Evolutionary conservation across 2,329 filamentous ascomycete species (phyloP), one percentile per base, ranked within the genome.

Genomic region (Beauveria varroae): DNA sequence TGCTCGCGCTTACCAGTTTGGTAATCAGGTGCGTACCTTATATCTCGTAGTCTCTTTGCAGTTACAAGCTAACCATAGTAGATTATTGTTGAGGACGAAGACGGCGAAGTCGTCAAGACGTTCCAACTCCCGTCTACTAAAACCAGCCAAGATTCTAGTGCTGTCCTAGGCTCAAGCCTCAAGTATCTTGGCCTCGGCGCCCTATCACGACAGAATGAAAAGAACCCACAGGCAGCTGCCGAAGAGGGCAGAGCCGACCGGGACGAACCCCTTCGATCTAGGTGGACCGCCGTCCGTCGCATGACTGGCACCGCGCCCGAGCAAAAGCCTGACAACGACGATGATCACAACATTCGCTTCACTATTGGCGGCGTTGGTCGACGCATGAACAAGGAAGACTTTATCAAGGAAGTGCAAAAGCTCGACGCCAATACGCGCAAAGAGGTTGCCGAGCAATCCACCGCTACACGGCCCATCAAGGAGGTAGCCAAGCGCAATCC

Each of bases 51-150:
- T 47, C 2, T 8, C 7, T 9, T 34, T 9, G 5, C 6, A 34
- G 30, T 37, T 37, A 22, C 10, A 8, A 44, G 71, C 77, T 68
- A 78, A 68, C 16, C n/a, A 12, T 1, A 14, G 57, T 20, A 90
- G 77, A 91, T 96, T 65, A 93, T 96, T 70, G 89, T 96, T 18
- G 90, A 96, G 75, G 90, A 96, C 64, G 88, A 90, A 72, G 87
- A 93, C 67, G 90, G 90, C 49, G 91, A 96, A 71, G 91, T 96
- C 37, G 83, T 96, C 71, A 93, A 93, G 76, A 86, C 90, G 61
- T 93, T 92, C 70, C 87, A 93, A 65, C 81, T 93, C 30, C 87
- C 88, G 1, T 76, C 80, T 0, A 74, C 83, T 28, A 84, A 80
- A 64, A 76, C 78, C 14, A 70, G 70, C 18, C 76, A 74, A 62